phyloP scores from a whole-genome alignment of 495 filamentous ascomycete genomes.

The Astrocystis sublimbata region DNA sequence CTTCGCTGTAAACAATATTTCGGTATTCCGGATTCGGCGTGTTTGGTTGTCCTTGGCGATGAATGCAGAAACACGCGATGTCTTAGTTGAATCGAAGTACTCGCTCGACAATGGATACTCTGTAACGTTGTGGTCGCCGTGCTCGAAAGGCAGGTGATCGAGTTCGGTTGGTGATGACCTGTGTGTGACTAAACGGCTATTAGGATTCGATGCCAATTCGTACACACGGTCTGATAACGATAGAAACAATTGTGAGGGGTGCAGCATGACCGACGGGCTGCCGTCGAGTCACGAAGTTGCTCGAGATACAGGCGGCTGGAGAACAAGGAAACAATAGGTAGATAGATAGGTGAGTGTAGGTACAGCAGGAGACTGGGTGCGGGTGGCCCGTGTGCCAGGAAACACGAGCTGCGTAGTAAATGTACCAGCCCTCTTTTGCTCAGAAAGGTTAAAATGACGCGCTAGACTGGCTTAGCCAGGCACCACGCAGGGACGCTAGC shows the following conservation, averaged over 20 bases:
- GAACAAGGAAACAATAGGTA: constrained; percentile 9
- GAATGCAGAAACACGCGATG: background rate
- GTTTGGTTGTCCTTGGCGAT: background rate
- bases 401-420: constrained; percentile 1
- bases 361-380: background rate
- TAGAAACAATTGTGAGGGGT: constrained; percentile 7
- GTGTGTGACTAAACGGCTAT: background rate
- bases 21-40: background rate
- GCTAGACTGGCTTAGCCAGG: constrained; percentile 8
- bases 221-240: background rate
- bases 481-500: constrained; percentile 13
- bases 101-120: background rate
- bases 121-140: background rate
- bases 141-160: background rate
- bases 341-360: no score
- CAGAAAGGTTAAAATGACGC: background rate
- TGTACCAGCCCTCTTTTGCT: background rate
- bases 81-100: background rate
- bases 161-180: background rate
- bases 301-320: background rate
- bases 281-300: background rate
- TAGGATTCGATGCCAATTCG: background rate
- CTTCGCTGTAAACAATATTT: background rate
- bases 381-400: constrained; percentile 7
- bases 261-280: constrained; percentile 1